These are phyloP conservation scores for Anthostomella pinea DNA, from an alignment of 2,329 filamentous ascomycete genomes.

Conservation along the genomic window DNA sequence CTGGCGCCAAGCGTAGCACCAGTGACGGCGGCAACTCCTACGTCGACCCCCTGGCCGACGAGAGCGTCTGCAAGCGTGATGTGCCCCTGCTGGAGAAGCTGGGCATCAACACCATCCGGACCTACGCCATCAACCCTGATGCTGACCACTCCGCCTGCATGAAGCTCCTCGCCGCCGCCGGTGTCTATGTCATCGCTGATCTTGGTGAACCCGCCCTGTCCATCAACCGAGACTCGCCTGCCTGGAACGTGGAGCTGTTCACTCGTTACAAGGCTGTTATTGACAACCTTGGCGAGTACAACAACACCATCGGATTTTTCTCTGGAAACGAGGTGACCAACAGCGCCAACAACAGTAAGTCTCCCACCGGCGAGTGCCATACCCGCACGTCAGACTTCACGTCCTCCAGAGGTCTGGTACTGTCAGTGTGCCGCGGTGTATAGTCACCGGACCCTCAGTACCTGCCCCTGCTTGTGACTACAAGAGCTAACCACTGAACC, in stretches of 20 bases:
- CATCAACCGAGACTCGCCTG: constrained; percentile 65
- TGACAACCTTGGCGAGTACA: constrained; percentile 66
- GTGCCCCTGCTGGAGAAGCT: constrained; percentile 65
- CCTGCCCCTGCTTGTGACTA: too few species aligned
- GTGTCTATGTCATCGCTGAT: constrained; percentile 77
- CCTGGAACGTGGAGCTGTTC: constrained; percentile 68
- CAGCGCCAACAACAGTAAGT: constrained; percentile 62
- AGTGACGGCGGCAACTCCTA: constrained; percentile 46
- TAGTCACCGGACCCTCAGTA: too few species aligned
- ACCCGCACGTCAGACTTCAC: too few species aligned
- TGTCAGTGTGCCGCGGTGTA: too few species aligned
- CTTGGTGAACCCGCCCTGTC: constrained; percentile 66
- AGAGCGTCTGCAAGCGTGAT: constrained; percentile 63
- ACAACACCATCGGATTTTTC: constrained; percentile 79
- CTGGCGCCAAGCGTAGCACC: constrained; percentile 39
- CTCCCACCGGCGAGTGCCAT: too few species aligned
- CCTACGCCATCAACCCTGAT: constrained; percentile 71
- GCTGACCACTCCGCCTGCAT: constrained; percentile 69
- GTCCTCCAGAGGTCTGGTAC: too few species aligned
- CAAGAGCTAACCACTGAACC: too few species aligned
- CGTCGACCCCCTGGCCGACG: constrained; percentile 67
- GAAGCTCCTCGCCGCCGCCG: constrained; percentile 63
- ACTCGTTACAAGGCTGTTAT: constrained; percentile 68
- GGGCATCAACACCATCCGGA: constrained; percentile 72
- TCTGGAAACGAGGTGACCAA: constrained; percentile 81